Evolutionary conservation across 768 basidiomycete genomes (phyloP), one percentile per base, ranked within the genome.

Genomic region (Leccinum sublutescens): DNA sequence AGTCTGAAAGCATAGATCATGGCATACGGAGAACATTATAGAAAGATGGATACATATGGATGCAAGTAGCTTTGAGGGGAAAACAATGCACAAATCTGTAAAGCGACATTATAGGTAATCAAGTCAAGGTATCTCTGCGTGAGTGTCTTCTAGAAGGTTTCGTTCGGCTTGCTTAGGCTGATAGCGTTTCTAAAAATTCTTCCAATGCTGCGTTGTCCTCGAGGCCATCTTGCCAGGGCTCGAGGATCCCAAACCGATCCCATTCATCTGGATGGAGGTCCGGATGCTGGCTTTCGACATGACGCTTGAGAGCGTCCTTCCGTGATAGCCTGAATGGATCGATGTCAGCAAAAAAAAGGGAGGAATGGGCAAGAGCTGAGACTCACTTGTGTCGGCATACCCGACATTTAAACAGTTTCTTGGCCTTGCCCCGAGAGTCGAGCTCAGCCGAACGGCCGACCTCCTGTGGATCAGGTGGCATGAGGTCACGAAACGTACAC

Each of bases 291-390:
- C 2, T 3, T 3, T 9, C 5, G 12, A 61, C 21, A 11, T 64
- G 63, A 21, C 63, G 52, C 19, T 64, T 65, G 15, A 61, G 14
- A 1, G 51, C 17, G 14, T 64, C 63, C 25, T 19, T 65, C 3
- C 59, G 50, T 11, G 63, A 61, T 1, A 52, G 8, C 10, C 63
- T 64, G 23, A 17, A 47, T 12, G 8, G 17, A 56, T 14, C 21
- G 3, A 15, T 17, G 2, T 64, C 2, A 65, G 40, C 3, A 21
- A 38, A 49, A 38, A 4, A 4, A 3, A 25, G 12, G 4, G 6
- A 10, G 19, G 5, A 6, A 11, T 4, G 14, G 21, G 15, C 9
- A 23, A n/a, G 38, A 25, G 38, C 36, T 17, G 38, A 43, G n/a
- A 43, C n/a, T 43, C 40, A 43, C 40, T 0, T 4, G 0, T 10